These are phyloP conservation scores for Phytophthora pistaciae DNA, from an alignment of 352 stramenopile species.

Conservation along the genomic window DNA sequence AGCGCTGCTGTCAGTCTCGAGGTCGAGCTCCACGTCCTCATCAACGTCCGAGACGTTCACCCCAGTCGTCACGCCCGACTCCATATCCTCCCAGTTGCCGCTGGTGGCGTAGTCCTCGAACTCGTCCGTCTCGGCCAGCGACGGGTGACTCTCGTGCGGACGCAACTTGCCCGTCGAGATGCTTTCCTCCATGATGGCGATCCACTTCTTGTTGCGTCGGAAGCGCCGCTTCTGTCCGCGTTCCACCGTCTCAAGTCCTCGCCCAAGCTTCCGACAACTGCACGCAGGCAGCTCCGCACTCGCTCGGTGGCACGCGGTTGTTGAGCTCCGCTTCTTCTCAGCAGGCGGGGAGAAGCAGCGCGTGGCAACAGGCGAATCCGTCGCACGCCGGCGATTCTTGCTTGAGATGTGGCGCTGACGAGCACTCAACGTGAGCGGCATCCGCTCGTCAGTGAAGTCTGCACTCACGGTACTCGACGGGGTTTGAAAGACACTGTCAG, in stretches of 20 bases:
- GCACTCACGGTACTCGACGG: background rate
- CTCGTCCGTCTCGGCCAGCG: conserved; percentile 37
- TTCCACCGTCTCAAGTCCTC: conserved; percentile 37
- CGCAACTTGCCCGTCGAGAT: conserved; percentile 49
- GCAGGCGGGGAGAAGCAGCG: conserved; percentile 38
- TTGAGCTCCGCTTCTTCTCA: conserved; percentile 39
- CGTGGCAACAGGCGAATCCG: conserved; percentile 29
- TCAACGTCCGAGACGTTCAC: conserved; percentile 28
- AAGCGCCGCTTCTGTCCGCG: conserved; percentile 49
- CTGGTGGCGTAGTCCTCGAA: conserved; percentile 38
- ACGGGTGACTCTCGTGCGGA: conserved; percentile 31
- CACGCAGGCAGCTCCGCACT: conserved; percentile 37
- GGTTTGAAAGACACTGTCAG: conserved; percentile 9
- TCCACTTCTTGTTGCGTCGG: conserved; percentile 59
- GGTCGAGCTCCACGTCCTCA: conserved; percentile 31
- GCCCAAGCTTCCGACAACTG: conserved; percentile 56
- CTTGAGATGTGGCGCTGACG: conserved; percentile 4
- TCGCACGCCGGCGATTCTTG: conserved; percentile 24
- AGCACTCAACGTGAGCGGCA: background rate
- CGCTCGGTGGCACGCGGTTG: conserved; percentile 29
- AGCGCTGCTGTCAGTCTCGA: conserved; percentile 7
- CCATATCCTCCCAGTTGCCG: conserved; percentile 40
- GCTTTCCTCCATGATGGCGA: conserved; percentile 50
- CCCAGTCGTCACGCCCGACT: conserved; percentile 15
- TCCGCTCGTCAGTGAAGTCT: conserved; percentile 20